These are phyloP conservation scores for Coemansia furcata DNA, from an alignment of 192 early-diverging fungal genomes.

Conservation along the genomic window DNA sequence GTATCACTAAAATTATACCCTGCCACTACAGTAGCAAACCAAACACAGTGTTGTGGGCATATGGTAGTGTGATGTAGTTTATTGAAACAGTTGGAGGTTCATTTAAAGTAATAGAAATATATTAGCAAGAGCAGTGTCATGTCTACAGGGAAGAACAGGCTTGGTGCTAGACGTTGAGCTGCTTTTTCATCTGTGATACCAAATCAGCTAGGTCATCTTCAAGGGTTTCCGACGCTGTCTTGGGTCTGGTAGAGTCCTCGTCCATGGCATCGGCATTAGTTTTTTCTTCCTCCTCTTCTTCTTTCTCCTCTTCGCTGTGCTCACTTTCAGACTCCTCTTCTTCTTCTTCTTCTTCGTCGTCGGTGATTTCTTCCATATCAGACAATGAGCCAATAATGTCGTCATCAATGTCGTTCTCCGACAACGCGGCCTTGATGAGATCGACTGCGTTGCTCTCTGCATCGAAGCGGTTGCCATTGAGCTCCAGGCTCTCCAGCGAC, in stretches of 20 bases:
- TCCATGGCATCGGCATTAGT: constrained; percentile 9
- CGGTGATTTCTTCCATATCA: constrained; percentile 85
- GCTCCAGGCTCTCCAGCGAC: constrained; percentile 64
- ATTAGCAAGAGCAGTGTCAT: not conserved
- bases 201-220: constrained; percentile 42
- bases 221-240: constrained; percentile 25
- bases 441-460: constrained; percentile 78
- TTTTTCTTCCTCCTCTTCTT: constrained; percentile 9
- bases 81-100: not conserved
- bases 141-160: not conserved
- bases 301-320: constrained; percentile 46
- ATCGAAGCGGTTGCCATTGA: constrained; percentile 92
- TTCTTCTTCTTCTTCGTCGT: constrained; percentile 68
- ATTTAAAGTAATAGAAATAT: not conserved
- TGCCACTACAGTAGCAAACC: not conserved
- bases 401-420: constrained; percentile 68
- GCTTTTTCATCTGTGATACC: constrained; percentile 47
- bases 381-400: constrained; percentile 85
- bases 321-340: constrained; percentile 55
- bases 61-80: not conserved
- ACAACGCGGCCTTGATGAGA: constrained; percentile 66
- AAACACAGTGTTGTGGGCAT: not conserved
- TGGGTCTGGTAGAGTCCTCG: constrained; percentile 16
- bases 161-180: constrained; percentile 34
- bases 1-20: too few species aligned